Base-by-base conservation (phyloP, 768 basidiomycete genomes). In the Gloeostereum incarnatum region DNA sequence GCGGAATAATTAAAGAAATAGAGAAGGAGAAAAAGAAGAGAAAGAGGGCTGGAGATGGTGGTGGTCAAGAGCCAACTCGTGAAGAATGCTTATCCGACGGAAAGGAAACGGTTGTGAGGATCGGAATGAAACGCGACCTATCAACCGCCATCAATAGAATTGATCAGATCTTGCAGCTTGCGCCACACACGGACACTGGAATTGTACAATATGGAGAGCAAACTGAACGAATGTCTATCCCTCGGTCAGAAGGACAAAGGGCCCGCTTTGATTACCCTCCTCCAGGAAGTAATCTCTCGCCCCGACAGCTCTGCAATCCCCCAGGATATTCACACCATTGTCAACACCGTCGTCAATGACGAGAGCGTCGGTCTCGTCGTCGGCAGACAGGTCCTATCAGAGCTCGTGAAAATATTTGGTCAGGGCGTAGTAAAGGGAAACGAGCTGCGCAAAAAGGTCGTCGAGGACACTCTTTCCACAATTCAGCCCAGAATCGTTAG, bases 221-320 rank as follows among this genome's bases (percentile, higher is more conserved):
- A 72, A 55, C 69, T 90, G 27, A 54, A 72, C 2, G 77, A 82
- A 45, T 66, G 80, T 39, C 63, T 73, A 1, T 45, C 71, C 17
- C 73, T 88, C 48, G 67, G 62, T 36, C 90, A 92, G 60, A 91
- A 89, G 51, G 88, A 93, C 63, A 90, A 89, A 51, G 86, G 76
- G 0, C 67, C 79, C 6, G 82, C 78, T 4, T 89, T 81, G 49
- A 67, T 79, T 29, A 59, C 79, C 13, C 69, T 89, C 24, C 71
- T 92, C 36, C 69, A 75, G 23, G 73, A 80, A 32, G 68, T 81
- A 35, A 56, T 89, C n/a, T 55, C 78, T 6, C 65, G 71, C 34
- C 47, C 68, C 38, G 65, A 73, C 47, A 60, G 60, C 16, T 41
- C 67, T 10, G 50, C 58, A 6, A 57, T 81, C 30, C 58, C 65